Percentiles rank a stretch among this genome's conserved stretches.
Conservation (phyloP, 108 stramenopile genomes). For the Cyclostephanos invisitatus region DNA sequence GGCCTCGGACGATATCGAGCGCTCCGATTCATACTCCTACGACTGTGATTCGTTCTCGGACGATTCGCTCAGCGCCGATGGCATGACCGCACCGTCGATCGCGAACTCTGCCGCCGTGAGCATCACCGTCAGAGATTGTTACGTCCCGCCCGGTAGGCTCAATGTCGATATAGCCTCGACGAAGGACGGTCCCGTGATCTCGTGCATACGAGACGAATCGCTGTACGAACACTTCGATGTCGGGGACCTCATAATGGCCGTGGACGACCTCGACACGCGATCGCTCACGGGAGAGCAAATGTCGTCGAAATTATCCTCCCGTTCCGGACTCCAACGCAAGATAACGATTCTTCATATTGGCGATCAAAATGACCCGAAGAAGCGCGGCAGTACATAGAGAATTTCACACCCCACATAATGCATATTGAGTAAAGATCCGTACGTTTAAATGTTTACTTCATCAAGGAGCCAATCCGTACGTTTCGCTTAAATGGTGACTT, state of each 20-base stretch:
- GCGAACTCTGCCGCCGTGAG: constrained; percentile 42
- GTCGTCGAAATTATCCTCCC: constrained; percentile 45
- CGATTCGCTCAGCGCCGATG: constrained; percentile 22
- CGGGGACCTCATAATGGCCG: constrained; percentile 79
- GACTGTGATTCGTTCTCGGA: constrained; percentile 48
- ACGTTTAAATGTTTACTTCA: too few species aligned
- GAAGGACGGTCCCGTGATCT: constrained; percentile 82
- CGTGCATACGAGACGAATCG: constrained; percentile 64
- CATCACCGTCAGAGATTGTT: constrained; percentile 74
- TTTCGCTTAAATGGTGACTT: too few species aligned
- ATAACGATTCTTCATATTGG: constrained; percentile 43
- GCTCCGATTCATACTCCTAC: constrained; percentile 65
- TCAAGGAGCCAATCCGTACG: too few species aligned
- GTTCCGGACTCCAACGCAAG: constrained; percentile 19
- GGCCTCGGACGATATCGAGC: neutral
- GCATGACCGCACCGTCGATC: constrained; percentile 30
- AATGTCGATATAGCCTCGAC: constrained; percentile 80
- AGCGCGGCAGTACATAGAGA: too few species aligned
- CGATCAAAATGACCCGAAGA: neutral
- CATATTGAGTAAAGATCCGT: too few species aligned
- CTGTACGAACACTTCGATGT: constrained; percentile 71
- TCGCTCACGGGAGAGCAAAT: constrained; percentile 71
- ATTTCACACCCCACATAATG: too few species aligned
- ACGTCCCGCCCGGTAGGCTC: constrained; percentile 75
- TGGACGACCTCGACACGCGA: constrained; percentile 78